A percentile compares a stretch with the other conserved stretches of the same genome.
These are phyloP conservation scores for Stagonosporopsis chrysanthemi DNA, from an alignment of 2,329 filamentous ascomycete genomes.

Conservation along the genomic window DNA sequence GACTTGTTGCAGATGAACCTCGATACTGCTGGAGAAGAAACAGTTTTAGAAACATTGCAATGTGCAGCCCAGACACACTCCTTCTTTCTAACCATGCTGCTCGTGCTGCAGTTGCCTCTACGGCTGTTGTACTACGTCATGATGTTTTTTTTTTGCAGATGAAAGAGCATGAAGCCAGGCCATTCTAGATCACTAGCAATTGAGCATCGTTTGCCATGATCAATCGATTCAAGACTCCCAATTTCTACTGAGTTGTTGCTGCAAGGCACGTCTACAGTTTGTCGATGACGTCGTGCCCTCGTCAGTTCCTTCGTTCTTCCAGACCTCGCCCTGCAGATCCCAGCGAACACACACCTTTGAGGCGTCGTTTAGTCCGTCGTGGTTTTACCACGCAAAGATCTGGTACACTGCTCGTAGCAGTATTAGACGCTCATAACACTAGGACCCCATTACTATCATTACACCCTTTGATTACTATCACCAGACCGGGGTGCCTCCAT, in stretches of 20 bases:
- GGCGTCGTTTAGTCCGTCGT: slow-evolving; percentile 4
- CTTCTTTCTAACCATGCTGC: slow-evolving; percentile 1
- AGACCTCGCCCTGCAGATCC: slow-evolving; percentile 15
- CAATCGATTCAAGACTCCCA: background rate
- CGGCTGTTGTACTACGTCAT: slow-evolving; percentile 19
- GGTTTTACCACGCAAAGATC: background rate
- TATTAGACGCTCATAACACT: background rate
- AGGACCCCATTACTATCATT: background rate
- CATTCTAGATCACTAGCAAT: background rate
- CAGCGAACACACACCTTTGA: slow-evolving; percentile 14
- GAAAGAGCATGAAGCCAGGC: background rate
- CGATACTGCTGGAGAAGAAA: background rate
- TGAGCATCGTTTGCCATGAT: background rate
- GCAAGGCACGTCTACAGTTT: slow-evolving; percentile 1
- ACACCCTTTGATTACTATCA: background rate
- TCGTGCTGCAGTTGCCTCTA: slow-evolving; percentile 11
- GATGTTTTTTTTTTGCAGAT: background rate
- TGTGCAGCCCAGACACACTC: background rate
- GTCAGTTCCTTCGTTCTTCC: slow-evolving; percentile 12
- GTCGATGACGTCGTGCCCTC: slow-evolving; percentile 38
- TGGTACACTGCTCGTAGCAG: background rate
- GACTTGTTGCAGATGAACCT: background rate
- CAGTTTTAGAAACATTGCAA: background rate
- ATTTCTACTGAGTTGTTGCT: background rate
- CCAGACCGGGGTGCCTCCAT: background rate